Percentiles rank a stretch among this genome's conserved stretches.
Conservation (phyloP, 257 asterid genomes). For the Anisodus acutangulus region DNA sequence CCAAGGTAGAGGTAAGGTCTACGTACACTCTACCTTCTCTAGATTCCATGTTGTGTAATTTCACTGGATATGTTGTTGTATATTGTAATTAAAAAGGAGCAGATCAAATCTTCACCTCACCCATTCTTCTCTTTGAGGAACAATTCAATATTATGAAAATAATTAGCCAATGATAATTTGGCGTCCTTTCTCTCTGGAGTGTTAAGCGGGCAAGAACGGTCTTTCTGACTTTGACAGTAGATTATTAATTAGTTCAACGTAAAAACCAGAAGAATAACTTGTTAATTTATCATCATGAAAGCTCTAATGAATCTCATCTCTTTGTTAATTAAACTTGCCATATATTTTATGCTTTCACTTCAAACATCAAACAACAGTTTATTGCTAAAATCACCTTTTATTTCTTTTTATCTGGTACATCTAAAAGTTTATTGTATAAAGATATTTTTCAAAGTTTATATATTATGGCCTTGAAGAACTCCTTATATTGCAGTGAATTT, state of each 20-base stretch:
- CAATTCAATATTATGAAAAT: not conserved
- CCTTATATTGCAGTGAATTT: not conserved
- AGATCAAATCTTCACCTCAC: not conserved
- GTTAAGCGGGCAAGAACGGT: conserved; percentile 27
- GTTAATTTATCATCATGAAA: not conserved
- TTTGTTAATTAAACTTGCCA: not conserved
- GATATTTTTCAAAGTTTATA: not conserved
- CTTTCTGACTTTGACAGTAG: conserved; percentile 16
- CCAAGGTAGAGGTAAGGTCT: too few species aligned
- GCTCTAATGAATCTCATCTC: not conserved
- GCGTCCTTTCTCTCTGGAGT: not conserved
- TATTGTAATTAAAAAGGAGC: not conserved
- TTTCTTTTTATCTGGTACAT: not conserved
- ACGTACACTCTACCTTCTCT: too few species aligned
- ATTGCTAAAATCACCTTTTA: not conserved
- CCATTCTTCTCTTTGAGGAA: not conserved
- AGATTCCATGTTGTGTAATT: too few species aligned
- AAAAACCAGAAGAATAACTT: not conserved
- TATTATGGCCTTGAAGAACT: not conserved
- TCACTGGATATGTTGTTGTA: too few species aligned
- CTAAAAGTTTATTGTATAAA: not conserved
- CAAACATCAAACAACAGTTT: not conserved
- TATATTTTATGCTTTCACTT: not conserved
- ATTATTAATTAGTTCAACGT: not conserved
- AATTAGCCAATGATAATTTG: not conserved